Evolutionary conservation across 2,329 filamentous ascomycete species (phyloP).

Genomic region (Gremmenia infestans): DNA sequence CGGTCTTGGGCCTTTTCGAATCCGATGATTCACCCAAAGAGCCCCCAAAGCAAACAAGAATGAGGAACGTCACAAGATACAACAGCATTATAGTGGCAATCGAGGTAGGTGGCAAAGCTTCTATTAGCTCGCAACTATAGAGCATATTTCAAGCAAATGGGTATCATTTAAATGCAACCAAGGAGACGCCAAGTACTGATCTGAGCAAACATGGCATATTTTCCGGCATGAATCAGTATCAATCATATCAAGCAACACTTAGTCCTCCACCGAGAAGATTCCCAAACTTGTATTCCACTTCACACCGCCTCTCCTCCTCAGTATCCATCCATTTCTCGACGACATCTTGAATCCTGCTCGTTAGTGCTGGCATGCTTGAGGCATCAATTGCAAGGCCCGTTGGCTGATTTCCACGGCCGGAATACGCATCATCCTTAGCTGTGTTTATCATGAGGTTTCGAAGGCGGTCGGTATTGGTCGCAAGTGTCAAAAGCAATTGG

Average conservation of each 20-base stretch:
- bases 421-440: conserved; percentile 19
- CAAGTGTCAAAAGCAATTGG: conserved; percentile 15
- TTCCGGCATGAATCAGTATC: neutral
- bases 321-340: conserved; percentile 19
- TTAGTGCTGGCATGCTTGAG: conserved; percentile 5
- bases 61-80: too few relatives aligned
- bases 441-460: conserved; percentile 3
- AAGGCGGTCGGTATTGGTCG: conserved; percentile 9
- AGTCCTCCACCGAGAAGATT: conserved; percentile 7
- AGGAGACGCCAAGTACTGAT: conserved; percentile 14
- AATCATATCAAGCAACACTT: neutral
- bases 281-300: conserved; percentile 19
- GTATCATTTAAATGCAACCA: conserved; percentile 21
- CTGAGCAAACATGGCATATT: conserved; percentile 6
- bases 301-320: conserved; percentile 5
- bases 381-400: conserved; percentile 15
- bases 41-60: too few relatives aligned
- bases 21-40: too few relatives aligned
- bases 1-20: too few relatives aligned
- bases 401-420: conserved; percentile 11
- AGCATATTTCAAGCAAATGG: conserved; percentile 20
- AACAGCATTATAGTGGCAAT: neutral
- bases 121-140: neutral
- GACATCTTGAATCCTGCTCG: conserved; percentile 9
- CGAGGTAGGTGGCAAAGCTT: neutral